Evolutionary conservation across 257 asterid genomes (phyloP).

Genomic region (Echites panduratus): DNA sequence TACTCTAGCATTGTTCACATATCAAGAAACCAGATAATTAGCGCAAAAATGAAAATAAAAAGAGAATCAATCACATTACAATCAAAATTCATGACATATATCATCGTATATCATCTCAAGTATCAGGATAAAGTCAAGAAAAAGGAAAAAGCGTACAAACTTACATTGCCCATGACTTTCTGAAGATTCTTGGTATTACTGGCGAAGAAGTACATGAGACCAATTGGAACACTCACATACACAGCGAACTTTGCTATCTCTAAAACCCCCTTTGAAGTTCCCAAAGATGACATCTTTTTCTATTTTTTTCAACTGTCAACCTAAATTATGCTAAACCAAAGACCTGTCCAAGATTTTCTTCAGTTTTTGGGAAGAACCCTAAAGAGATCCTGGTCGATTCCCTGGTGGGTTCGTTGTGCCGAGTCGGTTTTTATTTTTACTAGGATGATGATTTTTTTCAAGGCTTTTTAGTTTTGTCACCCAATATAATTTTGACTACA

Average conservation of each 20-base stretch:
- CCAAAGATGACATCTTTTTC: slow-evolving; percentile 58
- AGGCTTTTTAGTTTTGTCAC: too few relatives aligned
- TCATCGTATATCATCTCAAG: background rate
- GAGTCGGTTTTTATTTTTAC: background rate
- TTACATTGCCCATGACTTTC: slow-evolving; percentile 77
- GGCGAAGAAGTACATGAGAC: slow-evolving; percentile 87
- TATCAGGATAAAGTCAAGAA: background rate
- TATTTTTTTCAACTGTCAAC: background rate
- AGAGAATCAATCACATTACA: background rate
- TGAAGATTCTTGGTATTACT: slow-evolving; percentile 65
- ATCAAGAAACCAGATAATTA: background rate
- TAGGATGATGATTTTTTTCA: too few relatives aligned
- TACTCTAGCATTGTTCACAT: background rate
- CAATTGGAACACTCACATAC: slow-evolving; percentile 73
- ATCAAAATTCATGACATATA: background rate
- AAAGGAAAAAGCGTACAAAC: slow-evolving; percentile 1
- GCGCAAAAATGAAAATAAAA: background rate
- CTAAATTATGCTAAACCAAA: background rate
- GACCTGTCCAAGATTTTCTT: background rate
- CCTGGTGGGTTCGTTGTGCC: background rate
- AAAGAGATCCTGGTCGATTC: background rate
- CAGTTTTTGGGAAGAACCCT: background rate
- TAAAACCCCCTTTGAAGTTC: slow-evolving; percentile 81
- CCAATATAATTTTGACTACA: too few relatives aligned
- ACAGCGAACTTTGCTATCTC: slow-evolving; percentile 89